These are phyloP conservation scores for Dryadomyces quercus-mongolicae DNA, from an alignment of 2,329 filamentous ascomycete genomes.

Conservation along the genomic window DNA sequence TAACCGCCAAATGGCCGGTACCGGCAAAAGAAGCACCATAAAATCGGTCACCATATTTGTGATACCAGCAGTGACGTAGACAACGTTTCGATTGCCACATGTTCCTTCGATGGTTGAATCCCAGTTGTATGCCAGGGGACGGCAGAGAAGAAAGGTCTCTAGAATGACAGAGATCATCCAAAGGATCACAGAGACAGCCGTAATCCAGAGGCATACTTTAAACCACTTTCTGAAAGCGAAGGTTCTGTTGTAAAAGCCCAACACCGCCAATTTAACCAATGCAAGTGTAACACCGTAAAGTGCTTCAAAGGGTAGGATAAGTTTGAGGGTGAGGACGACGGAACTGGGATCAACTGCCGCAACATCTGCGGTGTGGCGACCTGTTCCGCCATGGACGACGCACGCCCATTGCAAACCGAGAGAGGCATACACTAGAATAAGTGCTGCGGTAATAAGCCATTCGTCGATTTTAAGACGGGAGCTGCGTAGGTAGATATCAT, in stretches of 20 bases:
- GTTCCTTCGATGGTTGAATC: not conserved
- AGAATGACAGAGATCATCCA: not conserved
- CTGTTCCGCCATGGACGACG: not conserved
- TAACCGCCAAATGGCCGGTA: not conserved
- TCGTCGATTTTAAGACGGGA: not conserved
- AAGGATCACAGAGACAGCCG: not conserved
- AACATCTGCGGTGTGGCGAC: not conserved
- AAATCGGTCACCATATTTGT: conserved; percentile 1
- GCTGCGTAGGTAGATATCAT: not conserved
- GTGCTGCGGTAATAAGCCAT: not conserved
- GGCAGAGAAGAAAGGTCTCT: conserved; percentile 1
- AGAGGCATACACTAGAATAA: not conserved
- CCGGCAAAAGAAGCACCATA: not conserved
- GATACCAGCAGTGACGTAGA: not conserved
- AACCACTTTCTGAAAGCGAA: not conserved
- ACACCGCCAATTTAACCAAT: not conserved
- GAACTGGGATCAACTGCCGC: not conserved
- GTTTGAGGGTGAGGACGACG: not conserved
- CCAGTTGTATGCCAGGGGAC: conserved; percentile 1
- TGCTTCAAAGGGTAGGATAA: conserved; percentile 1
- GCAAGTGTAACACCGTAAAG: not conserved
- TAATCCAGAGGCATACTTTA: not conserved
- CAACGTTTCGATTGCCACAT: not conserved
- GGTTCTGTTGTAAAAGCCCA: not conserved
- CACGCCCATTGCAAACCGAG: conserved; percentile 2